Evolutionary conservation across 73 alveolate species (phyloP), one percentile per base, ranked within the genome.

Genomic region (Diophrys sp.): DNA sequence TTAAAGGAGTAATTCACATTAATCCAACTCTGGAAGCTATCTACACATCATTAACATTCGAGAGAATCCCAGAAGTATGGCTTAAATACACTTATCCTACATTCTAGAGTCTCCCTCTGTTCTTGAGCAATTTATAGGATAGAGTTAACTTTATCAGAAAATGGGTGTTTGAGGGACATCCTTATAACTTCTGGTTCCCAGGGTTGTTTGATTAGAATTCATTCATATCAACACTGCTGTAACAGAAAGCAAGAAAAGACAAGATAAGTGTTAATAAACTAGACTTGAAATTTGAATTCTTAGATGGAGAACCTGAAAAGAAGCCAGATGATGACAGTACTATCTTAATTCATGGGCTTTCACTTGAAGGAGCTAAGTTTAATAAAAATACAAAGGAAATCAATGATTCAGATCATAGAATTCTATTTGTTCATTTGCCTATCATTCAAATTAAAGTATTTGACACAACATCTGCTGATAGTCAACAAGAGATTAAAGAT

Each of bases 1-100:
- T 86, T 14, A 88, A 86, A 74, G 93, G 93, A 27, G 93, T 86
- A 0, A 82, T 77, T 54, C 93, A 86, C 57, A 86, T 86, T 26
- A 86, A 86, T 68, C 69, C 76, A 1, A 85, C 85, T 1, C 56
- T 86, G 0, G 93, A 86, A 28, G 82, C 77, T n/a, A 80, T 86
- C n/a, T 86, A 86, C 62, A 79, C 77, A 24, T 82, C 83, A 5
- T 56, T 86, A 11, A 86, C 93, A 8, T 86, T 32, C 66, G 93
- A 82, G 71, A 70, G 73, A 44, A 88, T 86, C 1, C 93, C 93
- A n/a, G 56, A 54, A 33, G 79, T 83, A 1, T 86, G 93, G 85
- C 78, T 77, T 2, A 79, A 80, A 54, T 86, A 73, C 75, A 27
- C 78, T 56, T 86, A 86, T 44, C 93, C 89, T 67, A 72, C 89